These are phyloP conservation scores for Aspergillus glaucus DNA, from an alignment of 2,329 filamentous ascomycete species.

Conservation along the genomic window DNA sequence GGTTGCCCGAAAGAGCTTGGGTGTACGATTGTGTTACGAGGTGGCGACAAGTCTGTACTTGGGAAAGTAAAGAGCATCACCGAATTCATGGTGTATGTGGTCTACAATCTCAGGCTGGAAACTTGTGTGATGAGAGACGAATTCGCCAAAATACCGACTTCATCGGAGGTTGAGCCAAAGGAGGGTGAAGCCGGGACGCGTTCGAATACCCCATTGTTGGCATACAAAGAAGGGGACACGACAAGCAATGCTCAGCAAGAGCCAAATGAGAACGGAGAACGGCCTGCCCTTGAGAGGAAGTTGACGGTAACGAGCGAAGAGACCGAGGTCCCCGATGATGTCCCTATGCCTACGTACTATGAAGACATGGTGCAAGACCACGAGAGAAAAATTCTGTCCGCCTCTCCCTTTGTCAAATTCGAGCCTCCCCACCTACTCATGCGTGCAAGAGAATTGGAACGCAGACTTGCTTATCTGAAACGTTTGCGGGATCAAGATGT, in stretches of 20 bases:
- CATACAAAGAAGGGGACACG: constrained; percentile 1
- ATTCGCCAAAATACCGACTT: constrained; percentile 72
- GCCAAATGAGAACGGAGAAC: constrained; percentile 9
- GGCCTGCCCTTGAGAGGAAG: constrained; percentile 10
- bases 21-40: constrained; percentile 87
- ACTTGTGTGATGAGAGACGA: constrained; percentile 91
- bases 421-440: constrained; percentile 88
- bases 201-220: constrained; percentile 1
- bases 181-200: constrained; percentile 6
- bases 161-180: constrained; percentile 43
- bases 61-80: constrained; percentile 84
- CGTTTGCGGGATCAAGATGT: constrained; percentile 67
- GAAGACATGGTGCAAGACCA: constrained; percentile 92
- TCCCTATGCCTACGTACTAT: constrained; percentile 85
- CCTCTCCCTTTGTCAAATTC: constrained; percentile 94
- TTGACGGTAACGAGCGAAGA: constrained; percentile 12
- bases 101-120: constrained; percentile 94
- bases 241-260: constrained; percentile 10
- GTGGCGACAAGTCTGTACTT: constrained; percentile 65
- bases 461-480: constrained; percentile 73
- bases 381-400: constrained; percentile 85
- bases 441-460: constrained; percentile 84
- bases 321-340: constrained; percentile 63
- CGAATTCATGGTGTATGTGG: constrained; percentile 98
- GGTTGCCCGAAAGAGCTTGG: constrained; percentile 85